phyloP scores from a whole-genome alignment of 768 basidiomycete genomes.

The Hortiboletus flavorubellus region DNA sequence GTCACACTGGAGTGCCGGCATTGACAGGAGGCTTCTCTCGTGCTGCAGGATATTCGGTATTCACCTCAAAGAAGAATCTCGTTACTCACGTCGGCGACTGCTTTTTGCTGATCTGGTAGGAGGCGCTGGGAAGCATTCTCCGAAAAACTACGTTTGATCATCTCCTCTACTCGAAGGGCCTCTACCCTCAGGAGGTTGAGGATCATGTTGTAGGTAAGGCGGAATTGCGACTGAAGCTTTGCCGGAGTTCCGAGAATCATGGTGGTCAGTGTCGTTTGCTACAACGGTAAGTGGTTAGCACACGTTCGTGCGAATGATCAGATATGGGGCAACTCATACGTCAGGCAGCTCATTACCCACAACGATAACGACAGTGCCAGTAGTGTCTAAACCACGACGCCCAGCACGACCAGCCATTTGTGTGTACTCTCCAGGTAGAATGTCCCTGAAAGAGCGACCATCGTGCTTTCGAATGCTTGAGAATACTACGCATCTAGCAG shows the following conservation, averaged over 20 bases:
- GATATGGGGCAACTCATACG: slow-evolving; percentile 40
- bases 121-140: slow-evolving; percentile 94
- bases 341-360: slow-evolving; percentile 84
- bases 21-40: slow-evolving; percentile 60
- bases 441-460: slow-evolving; percentile 86
- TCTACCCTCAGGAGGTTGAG: slow-evolving; percentile 94
- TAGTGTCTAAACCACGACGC: slow-evolving; percentile 89
- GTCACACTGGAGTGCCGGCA: slow-evolving; percentile 66
- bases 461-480: slow-evolving; percentile 95
- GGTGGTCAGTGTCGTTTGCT: slow-evolving; percentile 72
- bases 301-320: not conserved
- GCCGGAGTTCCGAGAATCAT: slow-evolving; percentile 97
- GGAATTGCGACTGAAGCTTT: slow-evolving; percentile 92
- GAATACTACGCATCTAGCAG: slow-evolving; percentile 95
- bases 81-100: slow-evolving; percentile 69
- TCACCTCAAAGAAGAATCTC: slow-evolving; percentile 2
- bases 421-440: slow-evolving; percentile 90
- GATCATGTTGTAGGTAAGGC: slow-evolving; percentile 99
- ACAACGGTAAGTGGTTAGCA: not conserved
- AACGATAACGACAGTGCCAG: slow-evolving; percentile 92
- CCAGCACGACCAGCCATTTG: slow-evolving; percentile 99
- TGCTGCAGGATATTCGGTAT: slow-evolving; percentile 43
- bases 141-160: slow-evolving; percentile 99
- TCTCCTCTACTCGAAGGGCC: slow-evolving; percentile 94
- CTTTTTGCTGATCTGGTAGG: slow-evolving; percentile 89